Percentiles rank a stretch among this genome's conserved stretches.
Conservation (phyloP, 2,329 filamentous ascomycete genomes). For the Aspergillus costaricaensis region DNA sequence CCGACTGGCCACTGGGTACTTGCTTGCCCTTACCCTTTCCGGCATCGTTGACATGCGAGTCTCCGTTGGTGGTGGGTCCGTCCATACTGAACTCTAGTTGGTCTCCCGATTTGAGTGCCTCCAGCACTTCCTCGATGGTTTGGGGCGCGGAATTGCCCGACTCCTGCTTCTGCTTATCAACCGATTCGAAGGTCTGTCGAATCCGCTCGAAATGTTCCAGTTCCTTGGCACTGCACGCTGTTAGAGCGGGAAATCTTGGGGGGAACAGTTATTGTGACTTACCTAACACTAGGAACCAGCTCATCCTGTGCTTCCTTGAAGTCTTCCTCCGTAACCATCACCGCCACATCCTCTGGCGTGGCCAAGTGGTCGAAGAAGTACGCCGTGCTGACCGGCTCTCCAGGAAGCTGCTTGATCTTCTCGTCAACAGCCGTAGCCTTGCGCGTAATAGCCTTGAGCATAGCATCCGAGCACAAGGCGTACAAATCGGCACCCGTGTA, state of each 20-base stretch:
- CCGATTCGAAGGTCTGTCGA: conserved; percentile 74
- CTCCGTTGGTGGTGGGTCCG: conserved; percentile 31
- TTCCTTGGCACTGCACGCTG: conserved; percentile 71
- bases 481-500: conserved; percentile 98
- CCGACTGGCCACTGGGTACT: conserved; percentile 35
- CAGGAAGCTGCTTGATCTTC: conserved; percentile 69
- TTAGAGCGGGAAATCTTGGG: conserved; percentile 23
- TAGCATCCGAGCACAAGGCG: conserved; percentile 93
- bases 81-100: conserved; percentile 22
- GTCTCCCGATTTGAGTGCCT: conserved; percentile 35
- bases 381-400: conserved; percentile 71
- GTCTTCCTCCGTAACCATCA: conserved; percentile 86
- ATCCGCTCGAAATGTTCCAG: conserved; percentile 88
- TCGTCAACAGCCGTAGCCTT: conserved; percentile 81
- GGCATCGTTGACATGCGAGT: conserved; percentile 21
- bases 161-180: conserved; percentile 49
- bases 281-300: conserved; percentile 82
- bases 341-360: conserved; percentile 76
- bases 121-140: conserved; percentile 42
- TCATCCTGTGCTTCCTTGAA: conserved; percentile 80
- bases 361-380: conserved; percentile 96
- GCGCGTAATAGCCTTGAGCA: conserved; percentile 96
- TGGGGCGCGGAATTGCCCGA: conserved; percentile 26
- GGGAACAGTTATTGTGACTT: conserved; percentile 21
- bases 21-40: conserved; percentile 38